Evolutionary conservation across 2,329 filamentous ascomycete species (phyloP).

Genomic region (Epichloe hybrida): DNA sequence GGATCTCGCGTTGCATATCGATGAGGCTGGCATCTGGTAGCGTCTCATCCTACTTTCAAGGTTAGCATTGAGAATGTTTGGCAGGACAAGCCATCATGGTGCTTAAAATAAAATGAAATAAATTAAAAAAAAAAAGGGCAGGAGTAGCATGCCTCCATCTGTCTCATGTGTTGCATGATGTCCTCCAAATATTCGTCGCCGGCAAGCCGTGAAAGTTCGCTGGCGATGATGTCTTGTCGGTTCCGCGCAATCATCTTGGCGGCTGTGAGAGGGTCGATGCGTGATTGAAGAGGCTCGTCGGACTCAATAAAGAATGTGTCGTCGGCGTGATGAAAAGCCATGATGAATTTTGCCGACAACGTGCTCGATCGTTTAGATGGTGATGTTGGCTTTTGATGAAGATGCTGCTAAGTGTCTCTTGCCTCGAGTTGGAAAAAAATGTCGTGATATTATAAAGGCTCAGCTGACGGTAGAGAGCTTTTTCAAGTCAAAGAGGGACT

Average conservation of each 20-base stretch:
- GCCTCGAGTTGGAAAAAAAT: conserved; percentile 1
- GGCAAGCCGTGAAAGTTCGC: conserved; percentile 74
- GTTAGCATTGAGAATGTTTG: conserved; percentile 12
- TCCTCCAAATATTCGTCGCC: conserved; percentile 90
- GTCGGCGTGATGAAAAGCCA: conserved; percentile 32
- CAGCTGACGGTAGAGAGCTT: not conserved
- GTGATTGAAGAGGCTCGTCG: conserved; percentile 35
- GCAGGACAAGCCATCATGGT: not conserved
- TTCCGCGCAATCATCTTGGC: conserved; percentile 67
- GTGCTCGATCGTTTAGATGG: conserved; percentile 8
- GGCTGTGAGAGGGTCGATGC: conserved; percentile 59
- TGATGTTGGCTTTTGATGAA: not conserved
- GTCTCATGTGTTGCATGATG: conserved; percentile 83
- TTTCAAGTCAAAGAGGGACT: conserved; percentile 30
- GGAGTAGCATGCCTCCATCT: conserved; percentile 64
- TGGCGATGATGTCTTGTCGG: conserved; percentile 75
- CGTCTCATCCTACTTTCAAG: conserved; percentile 51
- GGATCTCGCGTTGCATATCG: conserved; percentile 97
- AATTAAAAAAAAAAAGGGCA: not conserved
- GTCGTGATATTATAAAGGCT: conserved; percentile 13
- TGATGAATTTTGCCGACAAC: conserved; percentile 19
- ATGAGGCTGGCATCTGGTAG: conserved; percentile 94
- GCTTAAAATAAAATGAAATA: not conserved
- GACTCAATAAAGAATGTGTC: conserved; percentile 43
- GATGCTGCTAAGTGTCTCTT: not conserved